These are phyloP conservation scores for Neltuma alba DNA, from an alignment of 306 rosid species.

Conservation along the genomic window DNA sequence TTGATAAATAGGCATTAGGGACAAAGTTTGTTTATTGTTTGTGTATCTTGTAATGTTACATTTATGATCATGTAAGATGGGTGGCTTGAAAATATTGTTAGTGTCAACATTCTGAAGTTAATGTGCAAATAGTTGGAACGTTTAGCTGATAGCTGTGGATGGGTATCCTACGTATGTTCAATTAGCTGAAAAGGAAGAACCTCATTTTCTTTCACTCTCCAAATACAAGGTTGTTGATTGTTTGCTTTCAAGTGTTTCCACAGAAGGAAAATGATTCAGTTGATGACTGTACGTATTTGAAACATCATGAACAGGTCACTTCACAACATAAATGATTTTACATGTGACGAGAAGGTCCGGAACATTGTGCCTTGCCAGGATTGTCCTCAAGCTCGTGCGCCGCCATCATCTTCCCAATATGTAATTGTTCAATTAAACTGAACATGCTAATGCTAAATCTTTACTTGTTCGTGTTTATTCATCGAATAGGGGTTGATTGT, in stretches of 20 bases:
- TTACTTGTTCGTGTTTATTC: neutral
- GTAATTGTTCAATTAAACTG: neutral
- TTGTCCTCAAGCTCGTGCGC: neutral
- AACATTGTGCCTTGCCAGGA: neutral
- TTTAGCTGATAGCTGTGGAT: slow-evolving; percentile 11
- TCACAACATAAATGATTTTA: neutral
- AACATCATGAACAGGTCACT: neutral
- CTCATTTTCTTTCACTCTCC: neutral
- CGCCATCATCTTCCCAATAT: neutral
- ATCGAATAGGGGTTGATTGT: too few species aligned
- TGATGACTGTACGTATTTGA: neutral
- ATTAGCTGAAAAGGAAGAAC: neutral
- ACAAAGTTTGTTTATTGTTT: slow-evolving; percentile 26
- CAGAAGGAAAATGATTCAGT: neutral
- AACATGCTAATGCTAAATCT: neutral
- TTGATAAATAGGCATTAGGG: slow-evolving; percentile 46
- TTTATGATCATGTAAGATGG: slow-evolving; percentile 6
- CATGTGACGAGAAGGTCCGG: too few species aligned
- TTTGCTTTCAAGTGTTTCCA: neutral
- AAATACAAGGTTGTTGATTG: neutral
- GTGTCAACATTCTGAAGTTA: neutral
- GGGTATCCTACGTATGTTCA: slow-evolving; percentile 13
- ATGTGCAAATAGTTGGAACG: neutral
- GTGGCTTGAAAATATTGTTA: slow-evolving; percentile 22
- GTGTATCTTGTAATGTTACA: neutral